A percentile compares a stretch with the other conserved stretches of the same genome.
Evolutionary conservation across 148 eudicot genomes (phyloP).

Genomic region (Selenicereus undatus): DNA sequence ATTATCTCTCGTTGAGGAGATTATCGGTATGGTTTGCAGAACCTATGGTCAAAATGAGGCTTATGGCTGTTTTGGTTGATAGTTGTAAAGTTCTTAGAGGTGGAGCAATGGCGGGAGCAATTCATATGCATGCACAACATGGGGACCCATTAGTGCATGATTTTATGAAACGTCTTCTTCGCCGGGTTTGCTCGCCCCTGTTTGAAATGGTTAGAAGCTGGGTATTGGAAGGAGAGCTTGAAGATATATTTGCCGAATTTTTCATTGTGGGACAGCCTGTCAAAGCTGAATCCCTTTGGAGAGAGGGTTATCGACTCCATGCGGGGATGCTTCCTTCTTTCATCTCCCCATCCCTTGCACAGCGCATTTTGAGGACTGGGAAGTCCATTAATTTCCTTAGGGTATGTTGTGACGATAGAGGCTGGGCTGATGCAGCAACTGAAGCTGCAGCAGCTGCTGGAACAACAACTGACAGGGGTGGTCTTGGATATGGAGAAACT

Average conservation of each 20-base stretch:
- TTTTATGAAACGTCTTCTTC: constrained; percentile 79
- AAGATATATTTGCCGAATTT: constrained; percentile 86
- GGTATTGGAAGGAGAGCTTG: constrained; percentile 98
- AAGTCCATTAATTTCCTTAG: constrained; percentile 94
- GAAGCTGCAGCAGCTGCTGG: constrained; percentile 97
- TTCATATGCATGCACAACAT: constrained; percentile 96
- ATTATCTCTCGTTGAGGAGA: constrained; percentile 82
- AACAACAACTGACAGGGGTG: constrained; percentile 80
- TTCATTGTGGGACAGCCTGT: constrained; percentile 83
- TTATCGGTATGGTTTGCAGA: constrained; percentile 91
- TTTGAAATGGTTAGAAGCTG: constrained; percentile 99
- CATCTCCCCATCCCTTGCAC: constrained; percentile 89
- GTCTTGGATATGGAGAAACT: constrained; percentile 95
- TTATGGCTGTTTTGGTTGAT: constrained; percentile 93
- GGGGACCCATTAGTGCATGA: constrained; percentile 93
- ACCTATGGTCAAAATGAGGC: constrained; percentile 91
- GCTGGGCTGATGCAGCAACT: constrained; percentile 97
- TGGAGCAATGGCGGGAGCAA: constrained; percentile 97
- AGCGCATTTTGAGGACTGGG: constrained; percentile 83
- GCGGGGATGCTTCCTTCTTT: constrained; percentile 92
- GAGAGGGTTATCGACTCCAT: constrained; percentile 86
- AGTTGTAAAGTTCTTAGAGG: constrained; percentile 86
- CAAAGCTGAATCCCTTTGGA: constrained; percentile 95
- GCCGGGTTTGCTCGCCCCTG: constrained; percentile 86
- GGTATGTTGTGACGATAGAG: constrained; percentile 92